These are phyloP conservation scores for Stagonosporopsis chrysanthemi DNA, from an alignment of 2,329 filamentous ascomycete species.

Conservation along the genomic window DNA sequence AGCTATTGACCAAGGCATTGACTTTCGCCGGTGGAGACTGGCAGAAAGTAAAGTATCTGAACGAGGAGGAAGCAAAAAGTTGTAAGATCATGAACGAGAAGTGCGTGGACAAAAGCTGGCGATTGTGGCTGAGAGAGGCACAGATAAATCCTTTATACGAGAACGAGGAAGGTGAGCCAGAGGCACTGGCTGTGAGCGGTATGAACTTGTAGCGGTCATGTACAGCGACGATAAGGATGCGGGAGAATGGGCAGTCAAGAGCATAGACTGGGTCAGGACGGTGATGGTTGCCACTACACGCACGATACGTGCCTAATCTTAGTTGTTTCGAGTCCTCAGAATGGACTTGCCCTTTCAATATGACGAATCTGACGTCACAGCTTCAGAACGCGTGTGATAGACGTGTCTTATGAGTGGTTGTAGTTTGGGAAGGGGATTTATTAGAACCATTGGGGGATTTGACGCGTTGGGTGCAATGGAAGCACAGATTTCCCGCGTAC, in stretches of 20 bases:
- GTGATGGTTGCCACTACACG: background rate
- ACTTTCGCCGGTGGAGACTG: conserved; percentile 39
- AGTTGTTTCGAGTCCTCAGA: background rate
- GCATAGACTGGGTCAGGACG: too few relatives aligned
- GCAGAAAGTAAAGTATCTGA: conserved; percentile 40
- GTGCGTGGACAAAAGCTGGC: conserved; percentile 49
- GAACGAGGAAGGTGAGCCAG: conserved; percentile 45
- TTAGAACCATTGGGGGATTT: background rate
- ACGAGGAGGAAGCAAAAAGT: conserved; percentile 46
- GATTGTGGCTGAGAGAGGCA: conserved; percentile 53
- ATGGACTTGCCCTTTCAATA: background rate
- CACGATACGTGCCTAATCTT: background rate
- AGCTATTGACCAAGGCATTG: conserved; percentile 45
- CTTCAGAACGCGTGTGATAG: conserved; percentile 4
- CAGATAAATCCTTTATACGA: conserved; percentile 44
- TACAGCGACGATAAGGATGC: background rate
- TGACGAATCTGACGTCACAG: conserved; percentile 10
- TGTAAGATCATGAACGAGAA: conserved; percentile 45
- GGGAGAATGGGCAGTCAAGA: background rate
- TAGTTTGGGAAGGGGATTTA: too few relatives aligned
- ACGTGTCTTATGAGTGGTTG: background rate
- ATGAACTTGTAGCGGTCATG: conserved; percentile 28
- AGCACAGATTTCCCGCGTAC: background rate
- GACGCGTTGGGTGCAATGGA: conserved; percentile 12
- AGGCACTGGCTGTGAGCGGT: conserved; percentile 31